These are phyloP conservation scores for Pistacia atlantica DNA, from an alignment of 345 rosid species.

Conservation along the genomic window DNA sequence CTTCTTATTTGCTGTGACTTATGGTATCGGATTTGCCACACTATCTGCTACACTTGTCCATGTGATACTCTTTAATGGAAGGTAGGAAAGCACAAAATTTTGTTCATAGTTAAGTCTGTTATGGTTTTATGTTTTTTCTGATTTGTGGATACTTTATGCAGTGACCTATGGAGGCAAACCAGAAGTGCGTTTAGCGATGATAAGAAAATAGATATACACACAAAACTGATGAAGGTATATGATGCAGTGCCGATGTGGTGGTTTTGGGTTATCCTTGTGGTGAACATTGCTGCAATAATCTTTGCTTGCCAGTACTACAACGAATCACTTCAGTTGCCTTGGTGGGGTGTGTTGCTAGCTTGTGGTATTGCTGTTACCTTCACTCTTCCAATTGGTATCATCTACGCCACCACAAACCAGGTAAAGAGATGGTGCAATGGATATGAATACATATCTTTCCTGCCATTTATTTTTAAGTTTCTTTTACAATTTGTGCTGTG, in stretches of 20 bases:
- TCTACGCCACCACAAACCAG: conserved; percentile 73
- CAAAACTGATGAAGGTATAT: conserved; percentile 78
- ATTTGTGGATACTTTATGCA: conserved; percentile 22
- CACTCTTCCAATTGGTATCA: conserved; percentile 81
- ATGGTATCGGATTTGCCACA: conserved; percentile 83
- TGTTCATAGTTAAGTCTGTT: not conserved
- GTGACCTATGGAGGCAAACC: conserved; percentile 68
- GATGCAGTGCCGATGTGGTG: conserved; percentile 74
- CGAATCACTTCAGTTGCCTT: conserved; percentile 69
- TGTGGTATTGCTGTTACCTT: conserved; percentile 74
- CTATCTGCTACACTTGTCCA: conserved; percentile 67
- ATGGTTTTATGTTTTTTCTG: not conserved
- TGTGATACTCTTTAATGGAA: conserved; percentile 67
- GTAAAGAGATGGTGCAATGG: conserved; percentile 21
- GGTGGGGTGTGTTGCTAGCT: conserved; percentile 92
- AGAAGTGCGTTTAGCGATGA: conserved; percentile 50
- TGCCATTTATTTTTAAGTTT: not conserved
- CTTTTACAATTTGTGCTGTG: not conserved
- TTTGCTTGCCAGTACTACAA: conserved; percentile 64
- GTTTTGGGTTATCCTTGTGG: conserved; percentile 57
- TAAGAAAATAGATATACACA: conserved; percentile 69
- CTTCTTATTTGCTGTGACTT: conserved; percentile 73
- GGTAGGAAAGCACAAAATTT: conserved; percentile 31
- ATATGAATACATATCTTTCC: not conserved
- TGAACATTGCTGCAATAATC: conserved; percentile 51